Evolutionary conservation across 2,329 filamentous ascomycete genomes (phyloP), one percentile per base, ranked within the genome.

Genomic region (Sporothrix pallida): DNA sequence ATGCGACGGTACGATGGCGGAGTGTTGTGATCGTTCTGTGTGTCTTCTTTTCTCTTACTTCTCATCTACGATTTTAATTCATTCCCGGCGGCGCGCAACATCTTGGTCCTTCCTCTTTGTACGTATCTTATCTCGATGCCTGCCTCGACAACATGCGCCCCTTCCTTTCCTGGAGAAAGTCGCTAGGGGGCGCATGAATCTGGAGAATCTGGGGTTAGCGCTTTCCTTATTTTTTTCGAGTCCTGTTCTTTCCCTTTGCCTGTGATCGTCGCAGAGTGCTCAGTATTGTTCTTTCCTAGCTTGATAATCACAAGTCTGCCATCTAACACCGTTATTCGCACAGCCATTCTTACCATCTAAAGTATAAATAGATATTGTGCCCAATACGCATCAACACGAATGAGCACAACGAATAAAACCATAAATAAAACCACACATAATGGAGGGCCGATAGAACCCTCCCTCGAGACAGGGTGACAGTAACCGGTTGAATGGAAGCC

Each of bases 181-280:
- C 54, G 70, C 37, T 72, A 54, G 58, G n/a, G 37, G 26, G 44
- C n/a, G 58, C 70, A 72, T 63, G 31, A 65, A 44, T 65, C 70
- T 72, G 70, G 70, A 65, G 70, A 72, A 72, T 65, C 70, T 46
- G 70, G 70, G 70, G 70, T 72, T 65, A 54, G 58, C 44, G 42
- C 48, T 42, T 26, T 42, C 31, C 23, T 44, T 17, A 3, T 63
- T 65, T 63, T 37, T 44, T 46, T 44, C 31, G 3, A 20, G 17
- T 37, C 15, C 13, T 20, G 17, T 10, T 44, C 50, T 23, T 37
- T 60, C 31, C 42, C 20, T 37, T 46, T 46, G 12, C 31, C 50
- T 44, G 2, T 20, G 62, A 65, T 65, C 62, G 42, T 48, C 42
- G 60, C 4, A 23, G 52, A 23, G 20, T 37, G 7, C 31, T 7